Evolutionary conservation across 805 yeast genomes (phyloP), one percentile per base, ranked within the genome.

Genomic region (Yarrowia keelungensis): DNA sequence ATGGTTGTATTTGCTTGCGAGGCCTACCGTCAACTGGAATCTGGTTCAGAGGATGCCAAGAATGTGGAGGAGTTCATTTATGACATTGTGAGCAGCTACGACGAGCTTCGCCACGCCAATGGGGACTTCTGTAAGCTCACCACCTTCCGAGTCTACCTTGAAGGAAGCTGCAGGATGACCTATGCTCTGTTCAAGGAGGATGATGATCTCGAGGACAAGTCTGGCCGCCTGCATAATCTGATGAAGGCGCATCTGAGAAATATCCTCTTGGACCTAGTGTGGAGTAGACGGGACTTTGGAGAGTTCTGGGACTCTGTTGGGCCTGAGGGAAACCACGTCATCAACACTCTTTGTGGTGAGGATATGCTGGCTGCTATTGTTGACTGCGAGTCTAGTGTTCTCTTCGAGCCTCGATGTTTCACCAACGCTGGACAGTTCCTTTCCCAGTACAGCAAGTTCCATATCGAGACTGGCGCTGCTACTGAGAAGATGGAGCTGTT

Each of bases 231-330:
- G 14, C 35, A 62, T 11, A 26, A 19, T 22, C 47, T 47, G 22
- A 62, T 62, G 46, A 62, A 41, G 41, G 8, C 45, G 11, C 67
- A 62, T 47, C n/a, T 65, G 10, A 36, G 45, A 14, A 65, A 50
- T 38, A 65, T 51, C n/a, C 61, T 65, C 15, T 9, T 53, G 35
- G 59, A 65, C 32, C 51, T 51, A 2, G 26, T 65, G 11, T 43
- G 49, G 51, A 65, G 49, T 14, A 8, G 61, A 32, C 39, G 61
- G 5, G 68, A 65, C 35, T 65, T 65, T 42, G 68, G 61, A 7
- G 59, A 42, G 50, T 65, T 65, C 36, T 65, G 68, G 68, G 68
- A 65, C 42, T 65, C 68, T 14, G 45, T 65, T 4, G 68, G 68
- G 4, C 61, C 68, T n/a, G 61, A 65, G 22, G 49, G 68, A 8